phyloP scores from a whole-genome alignment of 2,329 filamentous ascomycete species.

The Neobulgaria alba region DNA sequence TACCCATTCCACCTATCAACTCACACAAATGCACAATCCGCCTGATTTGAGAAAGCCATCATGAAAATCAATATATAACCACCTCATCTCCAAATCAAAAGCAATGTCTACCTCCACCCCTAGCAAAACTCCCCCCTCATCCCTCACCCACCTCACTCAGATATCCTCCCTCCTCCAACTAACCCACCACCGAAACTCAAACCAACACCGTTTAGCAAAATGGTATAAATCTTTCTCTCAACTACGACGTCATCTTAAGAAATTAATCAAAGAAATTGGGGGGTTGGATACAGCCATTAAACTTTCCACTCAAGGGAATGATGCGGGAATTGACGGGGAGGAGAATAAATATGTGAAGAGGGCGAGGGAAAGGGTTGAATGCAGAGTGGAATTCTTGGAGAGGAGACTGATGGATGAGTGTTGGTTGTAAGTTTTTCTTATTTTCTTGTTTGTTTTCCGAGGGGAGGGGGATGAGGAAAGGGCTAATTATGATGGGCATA shows the following conservation, averaged over 20 bases:
- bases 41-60: no score
- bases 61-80: no score
- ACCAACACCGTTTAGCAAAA: constrained; percentile 72
- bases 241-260: constrained; percentile 57
- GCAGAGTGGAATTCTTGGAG: constrained; percentile 33
- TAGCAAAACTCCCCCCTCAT: no score
- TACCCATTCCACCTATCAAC: background rate
- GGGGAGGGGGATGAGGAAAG: background rate
- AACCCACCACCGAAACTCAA: constrained; percentile 77
- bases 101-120: no score
- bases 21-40: background rate
- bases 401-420: constrained; percentile 34
- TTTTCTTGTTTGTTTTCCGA: constrained; percentile 20
- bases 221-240: constrained; percentile 75
- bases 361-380: constrained; percentile 25
- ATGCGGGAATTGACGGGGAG: constrained; percentile 7
- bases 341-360: constrained; percentile 14
- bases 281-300: constrained; percentile 7
- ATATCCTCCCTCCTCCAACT: constrained; percentile 57
- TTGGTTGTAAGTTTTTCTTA: constrained; percentile 37
- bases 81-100: no score
- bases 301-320: no score
- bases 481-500: no score
- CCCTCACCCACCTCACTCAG: constrained; percentile 35
- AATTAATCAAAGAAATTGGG: constrained; percentile 39